Evolutionary conservation across 169 alveolate species (phyloP).

Genomic region (Cryptosporidium viatorum): DNA sequence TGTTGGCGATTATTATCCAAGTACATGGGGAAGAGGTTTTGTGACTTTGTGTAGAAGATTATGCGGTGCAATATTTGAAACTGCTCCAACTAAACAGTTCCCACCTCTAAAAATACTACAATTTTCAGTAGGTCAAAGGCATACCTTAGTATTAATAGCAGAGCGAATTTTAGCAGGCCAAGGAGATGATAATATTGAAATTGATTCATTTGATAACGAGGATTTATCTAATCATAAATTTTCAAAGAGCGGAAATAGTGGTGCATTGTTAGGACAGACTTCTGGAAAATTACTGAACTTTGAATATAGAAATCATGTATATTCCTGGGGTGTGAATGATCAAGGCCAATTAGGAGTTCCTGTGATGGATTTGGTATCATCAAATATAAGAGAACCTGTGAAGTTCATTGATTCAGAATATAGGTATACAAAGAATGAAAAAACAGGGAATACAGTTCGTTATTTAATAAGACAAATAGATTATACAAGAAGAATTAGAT

Average conservation of each 20-base stretch:
- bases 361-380: constrained; percentile 36
- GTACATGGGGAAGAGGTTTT: constrained; percentile 75
- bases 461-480: constrained; percentile 64
- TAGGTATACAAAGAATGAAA: constrained; percentile 27
- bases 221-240: not conserved
- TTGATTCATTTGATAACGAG: constrained; percentile 41
- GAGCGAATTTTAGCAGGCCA: constrained; percentile 69
- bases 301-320: constrained; percentile 73
- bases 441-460: constrained; percentile 44
- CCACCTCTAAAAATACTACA: constrained; percentile 72
- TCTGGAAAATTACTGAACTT: constrained; percentile 69
- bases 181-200: constrained; percentile 40
- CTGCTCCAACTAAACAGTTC: constrained; percentile 73
- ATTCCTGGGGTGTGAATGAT: constrained; percentile 71
- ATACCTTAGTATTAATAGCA: constrained; percentile 65
- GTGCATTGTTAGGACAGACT: constrained; percentile 63
- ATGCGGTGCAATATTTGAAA: constrained; percentile 68
- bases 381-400: constrained; percentile 59
- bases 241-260: constrained; percentile 10
- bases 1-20: constrained; percentile 66
- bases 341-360: constrained; percentile 67
- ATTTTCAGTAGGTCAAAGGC: constrained; percentile 71
- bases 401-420: constrained; percentile 58
- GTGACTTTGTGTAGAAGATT: constrained; percentile 72
- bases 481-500: constrained; percentile 69